phyloP scores from a whole-genome alignment of 352 stramenopile species.

The Phytophthora pistaciae region DNA sequence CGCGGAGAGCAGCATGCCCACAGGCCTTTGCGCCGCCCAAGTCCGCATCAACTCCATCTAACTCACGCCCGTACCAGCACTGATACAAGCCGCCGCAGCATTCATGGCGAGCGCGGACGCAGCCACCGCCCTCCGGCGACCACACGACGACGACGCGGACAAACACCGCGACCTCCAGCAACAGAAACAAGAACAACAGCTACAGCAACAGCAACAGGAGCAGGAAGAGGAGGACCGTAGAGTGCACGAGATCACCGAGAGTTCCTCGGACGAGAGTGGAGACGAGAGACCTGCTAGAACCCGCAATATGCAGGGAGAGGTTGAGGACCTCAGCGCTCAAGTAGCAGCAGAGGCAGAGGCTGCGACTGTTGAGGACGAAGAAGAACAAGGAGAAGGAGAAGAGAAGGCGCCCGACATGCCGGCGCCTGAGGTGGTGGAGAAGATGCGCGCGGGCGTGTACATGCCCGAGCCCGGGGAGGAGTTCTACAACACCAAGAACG shows the following conservation, averaged over 20 bases:
- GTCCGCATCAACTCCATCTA: conserved; percentile 1
- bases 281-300: conserved; percentile 19
- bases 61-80: no score
- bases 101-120: conserved; percentile 23
- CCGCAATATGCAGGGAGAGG: background rate
- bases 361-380: background rate
- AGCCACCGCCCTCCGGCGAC: background rate
- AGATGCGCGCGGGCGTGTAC: conserved; percentile 31
- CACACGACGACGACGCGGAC: conserved; percentile 6
- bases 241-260: conserved; percentile 52
- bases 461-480: conserved; percentile 29
- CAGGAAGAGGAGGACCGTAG: conserved; percentile 4
- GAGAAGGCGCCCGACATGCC: conserved; percentile 20
- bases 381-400: background rate
- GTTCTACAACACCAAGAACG: conserved; percentile 44
- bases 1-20: conserved; percentile 29
- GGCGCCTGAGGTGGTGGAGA: conserved; percentile 21
- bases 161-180: background rate
- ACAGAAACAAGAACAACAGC: background rate
- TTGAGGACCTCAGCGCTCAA: background rate
- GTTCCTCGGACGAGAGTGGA: conserved; percentile 46
- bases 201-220: background rate
- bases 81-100: background rate
- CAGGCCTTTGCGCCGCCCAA: conserved; percentile 26
- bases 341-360: background rate